phyloP scores from a whole-genome alignment of 331 rosid genomes.

The Quercus lobata region DNA sequence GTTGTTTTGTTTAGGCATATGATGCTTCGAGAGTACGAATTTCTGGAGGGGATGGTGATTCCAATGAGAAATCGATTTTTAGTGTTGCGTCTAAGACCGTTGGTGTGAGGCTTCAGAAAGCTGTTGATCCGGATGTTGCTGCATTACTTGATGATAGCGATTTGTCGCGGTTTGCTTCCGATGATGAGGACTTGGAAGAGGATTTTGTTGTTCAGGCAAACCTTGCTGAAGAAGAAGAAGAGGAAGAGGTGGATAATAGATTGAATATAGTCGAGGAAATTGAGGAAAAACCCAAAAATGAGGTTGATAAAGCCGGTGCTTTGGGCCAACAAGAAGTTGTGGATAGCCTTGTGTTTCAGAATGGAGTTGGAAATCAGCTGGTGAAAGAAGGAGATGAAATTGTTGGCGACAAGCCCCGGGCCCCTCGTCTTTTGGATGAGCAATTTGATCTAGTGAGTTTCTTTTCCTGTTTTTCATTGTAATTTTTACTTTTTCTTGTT shows the following conservation, averaged over 20 bases:
- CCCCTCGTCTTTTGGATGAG: conserved; percentile 64
- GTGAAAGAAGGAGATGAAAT: conserved; percentile 10
- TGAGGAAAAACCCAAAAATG: conserved; percentile 1
- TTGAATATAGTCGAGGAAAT: conserved; percentile 16
- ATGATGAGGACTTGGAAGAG: conserved; percentile 87
- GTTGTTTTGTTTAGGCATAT: conserved; percentile 57
- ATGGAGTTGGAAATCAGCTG: conserved; percentile 7
- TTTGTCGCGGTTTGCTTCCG: conserved; percentile 73
- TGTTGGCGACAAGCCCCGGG: conserved; percentile 49
- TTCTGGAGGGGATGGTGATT: conserved; percentile 32
- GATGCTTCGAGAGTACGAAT: conserved; percentile 74
- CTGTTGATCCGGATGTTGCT: conserved; percentile 76
- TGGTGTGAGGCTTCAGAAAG: conserved; percentile 67
- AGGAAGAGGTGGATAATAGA: not conserved
- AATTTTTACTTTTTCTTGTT: not conserved
- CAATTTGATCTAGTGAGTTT: conserved; percentile 77
- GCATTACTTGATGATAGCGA: conserved; percentile 81
- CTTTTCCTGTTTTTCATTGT: not conserved
- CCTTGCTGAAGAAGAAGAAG: conserved; percentile 24
- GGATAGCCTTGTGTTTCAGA: conserved; percentile 19
- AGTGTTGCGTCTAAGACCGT: conserved; percentile 63
- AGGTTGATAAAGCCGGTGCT: conserved; percentile 13
- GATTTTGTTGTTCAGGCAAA: conserved; percentile 88
- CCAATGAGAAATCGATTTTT: conserved; percentile 37
- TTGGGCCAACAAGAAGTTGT: conserved; percentile 14